Percentiles rank a stretch among this genome's conserved stretches.
Conservation (phyloP, 1,139 yeast species). For the Zhuliangozyma parablackwelliae region DNA sequence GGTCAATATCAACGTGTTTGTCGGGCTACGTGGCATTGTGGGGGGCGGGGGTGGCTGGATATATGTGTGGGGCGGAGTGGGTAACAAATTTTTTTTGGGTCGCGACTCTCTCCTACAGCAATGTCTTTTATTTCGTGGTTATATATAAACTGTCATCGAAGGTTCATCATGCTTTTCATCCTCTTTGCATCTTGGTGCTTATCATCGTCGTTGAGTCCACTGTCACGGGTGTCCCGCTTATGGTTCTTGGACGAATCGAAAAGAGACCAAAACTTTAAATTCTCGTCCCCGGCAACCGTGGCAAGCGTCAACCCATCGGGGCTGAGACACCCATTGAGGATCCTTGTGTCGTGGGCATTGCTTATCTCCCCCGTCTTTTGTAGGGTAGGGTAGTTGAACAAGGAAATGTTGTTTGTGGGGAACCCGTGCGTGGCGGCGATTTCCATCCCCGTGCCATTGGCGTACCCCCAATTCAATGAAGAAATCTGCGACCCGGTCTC, state of each 20-base stretch:
- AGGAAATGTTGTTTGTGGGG: constrained; percentile 79
- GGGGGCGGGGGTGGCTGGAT: background rate
- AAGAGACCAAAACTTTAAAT: constrained; percentile 89
- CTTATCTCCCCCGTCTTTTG: constrained; percentile 85
- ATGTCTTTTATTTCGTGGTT: no score
- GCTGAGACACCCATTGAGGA: constrained; percentile 75
- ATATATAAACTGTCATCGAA: constrained; percentile 2
- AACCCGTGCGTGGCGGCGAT: constrained; percentile 93
- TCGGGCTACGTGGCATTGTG: constrained; percentile 17
- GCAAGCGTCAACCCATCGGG: constrained; percentile 91
- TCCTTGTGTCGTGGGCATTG: constrained; percentile 87
- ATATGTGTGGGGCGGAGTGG: background rate
- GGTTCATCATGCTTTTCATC: constrained; percentile 14
- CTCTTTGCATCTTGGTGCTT: constrained; percentile 14
- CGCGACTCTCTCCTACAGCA: no score
- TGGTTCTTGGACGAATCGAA: constrained; percentile 56
- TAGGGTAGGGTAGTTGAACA: constrained; percentile 82
- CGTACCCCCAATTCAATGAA: constrained; percentile 85
- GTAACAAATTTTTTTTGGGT: no score
- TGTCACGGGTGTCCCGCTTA: constrained; percentile 14
- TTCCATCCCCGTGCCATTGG: constrained; percentile 70
- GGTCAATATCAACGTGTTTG: constrained; percentile 42
- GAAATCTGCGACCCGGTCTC: constrained; percentile 94
- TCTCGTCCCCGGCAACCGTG: constrained; percentile 95
- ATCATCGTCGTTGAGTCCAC: constrained; percentile 14